Evolutionary conservation across 1,139 yeast genomes (phyloP).

Genomic region (Sugiyamaella paludigena): DNA sequence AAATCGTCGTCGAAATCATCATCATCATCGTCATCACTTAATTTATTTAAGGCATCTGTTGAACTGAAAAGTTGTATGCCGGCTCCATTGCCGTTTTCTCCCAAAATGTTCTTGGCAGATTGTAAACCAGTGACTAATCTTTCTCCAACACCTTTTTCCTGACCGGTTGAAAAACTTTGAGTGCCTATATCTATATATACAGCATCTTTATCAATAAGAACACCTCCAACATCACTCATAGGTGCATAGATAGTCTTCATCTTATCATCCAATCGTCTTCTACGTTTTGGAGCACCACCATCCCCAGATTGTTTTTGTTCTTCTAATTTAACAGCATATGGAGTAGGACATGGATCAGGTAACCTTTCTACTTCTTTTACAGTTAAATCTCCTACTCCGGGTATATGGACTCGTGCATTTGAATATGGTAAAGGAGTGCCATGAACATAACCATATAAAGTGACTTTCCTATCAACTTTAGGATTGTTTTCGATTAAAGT

Average conservation of each 20-base stretch:
- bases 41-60: conserved; percentile 41
- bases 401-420: conserved; percentile 85
- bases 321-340: conserved; percentile 78
- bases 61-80: conserved; percentile 66
- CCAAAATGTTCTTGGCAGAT: conserved; percentile 60
- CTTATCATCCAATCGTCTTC: conserved; percentile 89
- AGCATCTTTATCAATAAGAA: conserved; percentile 93
- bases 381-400: conserved; percentile 90
- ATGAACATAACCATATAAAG: conserved; percentile 90
- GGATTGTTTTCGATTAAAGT: conserved; percentile 71
- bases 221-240: conserved; percentile 99
- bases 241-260: conserved; percentile 96
- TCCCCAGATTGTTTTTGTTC: conserved; percentile 73
- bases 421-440: conserved; percentile 80
- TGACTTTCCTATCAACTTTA: conserved; percentile 84
- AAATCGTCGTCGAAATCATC: conserved; percentile 41
- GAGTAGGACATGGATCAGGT: conserved; percentile 99
- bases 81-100: conserved; percentile 61
- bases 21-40: conserved; percentile 44
- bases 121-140: conserved; percentile 79
- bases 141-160: conserved; percentile 78
- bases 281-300: conserved; percentile 47
- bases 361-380: conserved; percentile 77
- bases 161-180: conserved; percentile 58
- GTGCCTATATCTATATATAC: conserved; percentile 90